Percentiles rank a stretch among this genome's conserved stretches.
These are phyloP conservation scores for Arabidopsis arenosa DNA, from an alignment of 345 rosid species.

Conservation along the genomic window DNA sequence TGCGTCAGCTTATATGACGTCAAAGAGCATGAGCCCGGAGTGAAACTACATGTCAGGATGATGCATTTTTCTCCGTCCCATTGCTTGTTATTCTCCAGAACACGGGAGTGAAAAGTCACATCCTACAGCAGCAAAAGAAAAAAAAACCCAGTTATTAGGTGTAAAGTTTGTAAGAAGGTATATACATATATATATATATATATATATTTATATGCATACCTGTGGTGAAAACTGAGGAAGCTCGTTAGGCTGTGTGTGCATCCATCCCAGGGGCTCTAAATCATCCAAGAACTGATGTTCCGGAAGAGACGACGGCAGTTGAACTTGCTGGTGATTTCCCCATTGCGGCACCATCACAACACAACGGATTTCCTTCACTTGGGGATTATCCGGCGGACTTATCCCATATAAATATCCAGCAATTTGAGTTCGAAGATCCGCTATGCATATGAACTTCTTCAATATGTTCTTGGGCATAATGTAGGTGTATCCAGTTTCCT, in stretches of 20 bases:
- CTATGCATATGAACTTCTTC: slow-evolving; percentile 97
- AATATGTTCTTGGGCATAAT: slow-evolving; percentile 96
- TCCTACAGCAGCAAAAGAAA: slow-evolving; percentile 44
- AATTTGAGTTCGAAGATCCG: slow-evolving; percentile 92
- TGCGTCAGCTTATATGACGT: slow-evolving; percentile 96
- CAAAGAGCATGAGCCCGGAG: slow-evolving; percentile 97
- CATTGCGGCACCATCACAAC: slow-evolving; percentile 91
- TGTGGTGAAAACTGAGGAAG: slow-evolving; percentile 98
- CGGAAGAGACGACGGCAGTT: slow-evolving; percentile 87
- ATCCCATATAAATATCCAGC: slow-evolving; percentile 95
- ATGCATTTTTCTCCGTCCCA: slow-evolving; percentile 99
- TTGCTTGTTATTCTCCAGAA: slow-evolving; percentile 92
- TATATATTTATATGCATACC: slow-evolving; percentile 42
- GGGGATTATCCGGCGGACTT: slow-evolving; percentile 97
- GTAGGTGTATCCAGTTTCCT: slow-evolving; percentile 96
- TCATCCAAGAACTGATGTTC: slow-evolving; percentile 91
- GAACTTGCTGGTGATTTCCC: slow-evolving; percentile 89
- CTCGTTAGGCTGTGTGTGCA: slow-evolving; percentile 99
- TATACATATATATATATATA: no score
- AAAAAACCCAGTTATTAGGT: no score
- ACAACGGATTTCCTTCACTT: slow-evolving; percentile 95
- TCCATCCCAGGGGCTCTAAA: slow-evolving; percentile 98
- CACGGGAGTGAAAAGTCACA: slow-evolving; percentile 82
- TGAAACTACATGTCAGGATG: slow-evolving; percentile 95
- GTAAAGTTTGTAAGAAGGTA: no score